These are phyloP conservation scores for Herpetomonas samuelpessoai DNA, from an alignment of 208 protist genomes.

Conservation along the genomic window DNA sequence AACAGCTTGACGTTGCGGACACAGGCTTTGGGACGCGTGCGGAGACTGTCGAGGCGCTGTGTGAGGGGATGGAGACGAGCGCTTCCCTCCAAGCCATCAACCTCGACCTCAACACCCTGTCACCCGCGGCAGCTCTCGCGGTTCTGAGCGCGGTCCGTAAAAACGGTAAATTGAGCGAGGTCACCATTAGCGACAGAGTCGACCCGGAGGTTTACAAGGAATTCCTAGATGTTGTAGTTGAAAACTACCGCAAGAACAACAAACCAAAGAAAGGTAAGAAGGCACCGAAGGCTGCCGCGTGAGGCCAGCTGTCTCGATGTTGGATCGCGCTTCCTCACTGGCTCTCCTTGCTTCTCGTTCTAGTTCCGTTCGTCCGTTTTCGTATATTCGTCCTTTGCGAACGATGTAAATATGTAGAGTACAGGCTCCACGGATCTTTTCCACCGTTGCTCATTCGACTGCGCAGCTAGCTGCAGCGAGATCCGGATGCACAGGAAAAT, in stretches of 20 bases:
- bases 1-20: slow-evolving; percentile 76
- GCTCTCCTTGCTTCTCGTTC: slow-evolving; percentile 7
- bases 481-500: no score
- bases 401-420: no score
- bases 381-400: no score
- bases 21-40: slow-evolving; percentile 58
- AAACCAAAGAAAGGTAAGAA: slow-evolving; percentile 34
- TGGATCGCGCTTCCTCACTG: no score
- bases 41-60: slow-evolving; percentile 66
- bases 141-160: slow-evolving; percentile 52
- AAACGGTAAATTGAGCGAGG: slow-evolving; percentile 42
- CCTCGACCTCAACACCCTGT: slow-evolving; percentile 75
- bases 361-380: no score
- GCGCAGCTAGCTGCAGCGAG: no score
- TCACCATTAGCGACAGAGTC: slow-evolving; percentile 63
- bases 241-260: slow-evolving; percentile 39
- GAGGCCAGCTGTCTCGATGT: no score
- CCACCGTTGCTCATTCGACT: no score
- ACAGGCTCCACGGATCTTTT: no score
- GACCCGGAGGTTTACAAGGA: slow-evolving; percentile 59
- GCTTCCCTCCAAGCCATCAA: slow-evolving; percentile 51
- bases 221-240: slow-evolving; percentile 46
- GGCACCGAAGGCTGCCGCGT: slow-evolving; percentile 18
- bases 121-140: slow-evolving; percentile 31
- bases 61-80: slow-evolving; percentile 68